Evolutionary conservation across 2,329 filamentous ascomycete species (phyloP).

Genomic region (Botrytis squamosa): DNA sequence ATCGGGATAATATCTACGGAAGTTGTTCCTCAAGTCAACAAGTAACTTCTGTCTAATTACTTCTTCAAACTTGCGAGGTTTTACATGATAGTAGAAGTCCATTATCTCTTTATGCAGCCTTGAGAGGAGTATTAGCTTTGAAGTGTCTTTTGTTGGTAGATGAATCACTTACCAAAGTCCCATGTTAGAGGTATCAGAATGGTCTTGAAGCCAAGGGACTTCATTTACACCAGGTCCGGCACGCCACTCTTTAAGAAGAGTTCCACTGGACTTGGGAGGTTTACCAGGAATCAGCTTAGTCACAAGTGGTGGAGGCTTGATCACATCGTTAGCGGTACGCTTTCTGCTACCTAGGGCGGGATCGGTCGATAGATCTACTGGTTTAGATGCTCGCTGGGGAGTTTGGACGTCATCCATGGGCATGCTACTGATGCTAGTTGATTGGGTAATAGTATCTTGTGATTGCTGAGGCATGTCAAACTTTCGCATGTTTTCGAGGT

Average conservation of each 20-base stretch:
- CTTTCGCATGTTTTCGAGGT: slow-evolving; percentile 19
- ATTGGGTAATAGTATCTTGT: not conserved
- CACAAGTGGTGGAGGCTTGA: slow-evolving; percentile 42
- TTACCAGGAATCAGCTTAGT: slow-evolving; percentile 29
- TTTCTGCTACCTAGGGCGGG: slow-evolving; percentile 65
- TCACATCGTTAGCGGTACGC: slow-evolving; percentile 68
- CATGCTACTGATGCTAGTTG: not conserved
- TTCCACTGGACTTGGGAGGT: slow-evolving; percentile 28
- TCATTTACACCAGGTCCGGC: slow-evolving; percentile 40
- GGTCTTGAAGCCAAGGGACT: slow-evolving; percentile 65
- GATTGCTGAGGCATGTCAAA: slow-evolving; percentile 12
- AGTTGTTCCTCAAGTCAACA: slow-evolving; percentile 59
- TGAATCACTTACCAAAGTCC: slow-evolving; percentile 53
- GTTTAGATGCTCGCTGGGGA: slow-evolving; percentile 8
- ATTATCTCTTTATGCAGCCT: slow-evolving; percentile 87
- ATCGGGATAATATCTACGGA: slow-evolving; percentile 54
- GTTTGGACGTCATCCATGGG: not conserved
- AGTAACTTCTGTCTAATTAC: slow-evolving; percentile 72
- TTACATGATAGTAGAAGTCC: slow-evolving; percentile 84
- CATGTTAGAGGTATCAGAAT: slow-evolving; percentile 53
- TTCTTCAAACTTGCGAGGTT: slow-evolving; percentile 74
- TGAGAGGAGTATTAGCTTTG: slow-evolving; percentile 27
- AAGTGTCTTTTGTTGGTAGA: not conserved
- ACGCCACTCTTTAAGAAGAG: slow-evolving; percentile 46
- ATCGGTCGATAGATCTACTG: slow-evolving; percentile 39